Base-by-base conservation (phyloP, 2,329 filamentous ascomycete species). In the Sarocladium kiliense region DNA sequence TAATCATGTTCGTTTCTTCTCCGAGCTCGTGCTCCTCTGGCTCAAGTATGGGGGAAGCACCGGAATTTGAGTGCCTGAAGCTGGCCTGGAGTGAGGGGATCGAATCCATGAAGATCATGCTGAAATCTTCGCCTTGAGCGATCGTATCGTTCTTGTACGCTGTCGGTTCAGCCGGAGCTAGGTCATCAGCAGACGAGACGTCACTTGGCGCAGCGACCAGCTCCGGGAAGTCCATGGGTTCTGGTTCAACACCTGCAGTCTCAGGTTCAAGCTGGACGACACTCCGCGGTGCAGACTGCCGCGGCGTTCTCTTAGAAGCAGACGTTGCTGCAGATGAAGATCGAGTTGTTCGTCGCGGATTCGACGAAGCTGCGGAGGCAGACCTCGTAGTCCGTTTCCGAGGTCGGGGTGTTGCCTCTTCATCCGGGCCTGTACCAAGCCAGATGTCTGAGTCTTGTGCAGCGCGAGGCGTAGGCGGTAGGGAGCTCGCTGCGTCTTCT, bases 21-120 rank as follows among this genome's bases (percentile, higher is more conserved):
- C 80, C 81, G 58, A 82, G 71, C 23, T 51, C 30, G 30, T 41
- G 55, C n/a, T 34, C 21, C 3, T 23, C 25, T n/a, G 32, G 21
- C 5, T 53, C 50, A 9, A 18, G 16, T 16, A 41, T 66, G 2
- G 67, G 64, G 5, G 27, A 27, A 3, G 50, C 18, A 19, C 50
- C 50, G 19, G 32, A 41, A 30, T 39, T 41, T 18, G 66, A 67
- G 56, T 64, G 67, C 41, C 65, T 65, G 55, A 74, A 67, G 34
- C 71, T 72, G 1, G 68, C 72, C 34, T 76, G 75, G 55, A 82
- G 69, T 0, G 78, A 80, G 2, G 76, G 77, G 18, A 84, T 68
- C 2, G 78, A 80, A 45, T 80, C 74, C 57, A 81, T 74, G 30
- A 79, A 78, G 55, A 83, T 83, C 78, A 82, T 82, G 63, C 79